These are phyloP conservation scores for Trametes elegans DNA, from an alignment of 768 basidiomycete genomes.

Conservation along the genomic window DNA sequence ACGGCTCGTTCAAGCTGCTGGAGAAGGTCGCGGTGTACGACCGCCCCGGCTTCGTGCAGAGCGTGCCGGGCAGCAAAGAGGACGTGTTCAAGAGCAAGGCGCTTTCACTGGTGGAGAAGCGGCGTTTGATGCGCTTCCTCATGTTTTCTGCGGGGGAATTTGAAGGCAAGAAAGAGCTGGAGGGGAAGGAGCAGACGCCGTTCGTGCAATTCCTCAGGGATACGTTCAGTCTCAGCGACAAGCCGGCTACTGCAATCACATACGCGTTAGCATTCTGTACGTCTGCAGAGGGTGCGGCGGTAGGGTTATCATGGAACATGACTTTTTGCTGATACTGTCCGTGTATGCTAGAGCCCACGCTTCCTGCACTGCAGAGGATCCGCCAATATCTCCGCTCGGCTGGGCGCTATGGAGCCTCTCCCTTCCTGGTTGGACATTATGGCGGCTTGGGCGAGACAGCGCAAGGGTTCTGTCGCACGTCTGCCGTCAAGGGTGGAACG, in stretches of 20 bases:
- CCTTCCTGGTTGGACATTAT: slow-evolving; percentile 94
- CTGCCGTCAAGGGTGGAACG: slow-evolving; percentile 76
- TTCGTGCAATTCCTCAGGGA: slow-evolving; percentile 66
- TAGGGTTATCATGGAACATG: slow-evolving; percentile 30
- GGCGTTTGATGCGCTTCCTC: slow-evolving; percentile 89
- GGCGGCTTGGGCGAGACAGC: slow-evolving; percentile 90
- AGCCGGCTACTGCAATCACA: slow-evolving; percentile 58
- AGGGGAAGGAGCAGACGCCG: slow-evolving; percentile 51
- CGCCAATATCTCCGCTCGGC: slow-evolving; percentile 72
- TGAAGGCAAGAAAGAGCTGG: slow-evolving; percentile 57
- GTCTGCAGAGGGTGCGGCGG: slow-evolving; percentile 59
- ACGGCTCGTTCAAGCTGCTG: slow-evolving; percentile 87
- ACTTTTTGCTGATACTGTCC: background rate
- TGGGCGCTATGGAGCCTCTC: slow-evolving; percentile 83
- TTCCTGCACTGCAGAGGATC: slow-evolving; percentile 66
- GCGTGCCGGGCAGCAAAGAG: slow-evolving; percentile 88
- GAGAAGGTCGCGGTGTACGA: slow-evolving; percentile 66
- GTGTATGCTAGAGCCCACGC: slow-evolving; percentile 54
- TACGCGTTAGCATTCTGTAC: slow-evolving; percentile 78
- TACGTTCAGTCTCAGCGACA: slow-evolving; percentile 59
- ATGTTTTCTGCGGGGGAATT: slow-evolving; percentile 78
- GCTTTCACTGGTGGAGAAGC: slow-evolving; percentile 78
- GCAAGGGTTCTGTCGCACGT: slow-evolving; percentile 86
- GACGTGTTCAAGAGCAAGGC: slow-evolving; percentile 86
- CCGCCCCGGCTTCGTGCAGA: slow-evolving; percentile 41